Evolutionary conservation across 2,329 filamentous ascomycete species (phyloP).

Genomic region (Neonectria neomacrospora): DNA sequence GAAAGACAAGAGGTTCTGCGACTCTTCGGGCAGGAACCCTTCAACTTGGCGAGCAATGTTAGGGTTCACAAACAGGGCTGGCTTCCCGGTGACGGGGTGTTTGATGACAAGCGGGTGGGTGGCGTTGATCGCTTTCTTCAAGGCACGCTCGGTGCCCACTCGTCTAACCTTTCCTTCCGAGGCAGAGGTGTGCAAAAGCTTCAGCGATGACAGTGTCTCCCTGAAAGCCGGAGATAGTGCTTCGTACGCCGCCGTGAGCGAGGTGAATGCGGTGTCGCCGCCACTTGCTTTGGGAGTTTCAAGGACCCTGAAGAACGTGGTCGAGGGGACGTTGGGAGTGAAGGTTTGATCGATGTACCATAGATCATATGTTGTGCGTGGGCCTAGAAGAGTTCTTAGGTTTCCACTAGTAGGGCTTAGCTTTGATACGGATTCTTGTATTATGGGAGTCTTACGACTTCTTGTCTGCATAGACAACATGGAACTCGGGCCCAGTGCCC

Average conservation of each 20-base stretch:
- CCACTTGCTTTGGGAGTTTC: slow-evolving; percentile 42
- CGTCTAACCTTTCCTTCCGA: slow-evolving; percentile 46
- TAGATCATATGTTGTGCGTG: slow-evolving; percentile 44
- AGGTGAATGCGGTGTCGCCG: slow-evolving; percentile 47
- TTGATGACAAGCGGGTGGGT: slow-evolving; percentile 45
- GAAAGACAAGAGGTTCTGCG: slow-evolving; percentile 42
- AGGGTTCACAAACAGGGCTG: slow-evolving; percentile 45
- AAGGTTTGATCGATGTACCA: slow-evolving; percentile 51
- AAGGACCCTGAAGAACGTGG: slow-evolving; percentile 50
- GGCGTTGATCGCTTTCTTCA: slow-evolving; percentile 44
- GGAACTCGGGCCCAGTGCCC: slow-evolving; percentile 47
- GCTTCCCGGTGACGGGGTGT: slow-evolving; percentile 45
- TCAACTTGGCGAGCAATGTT: slow-evolving; percentile 45
- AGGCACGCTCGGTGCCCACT: slow-evolving; percentile 43
- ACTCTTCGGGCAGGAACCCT: slow-evolving; percentile 46
- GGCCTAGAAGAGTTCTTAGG: slow-evolving; percentile 43
- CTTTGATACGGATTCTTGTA: not conserved
- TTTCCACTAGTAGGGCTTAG: slow-evolving; percentile 36
- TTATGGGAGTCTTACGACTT: slow-evolving; percentile 36
- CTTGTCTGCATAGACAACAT: slow-evolving; percentile 49
- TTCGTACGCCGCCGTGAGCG: slow-evolving; percentile 45
- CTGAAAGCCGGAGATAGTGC: slow-evolving; percentile 45
- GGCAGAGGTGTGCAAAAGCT: slow-evolving; percentile 40
- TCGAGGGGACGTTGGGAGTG: slow-evolving; percentile 46
- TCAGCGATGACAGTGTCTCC: slow-evolving; percentile 23